Conservation (phyloP, 2,329 filamentous ascomycete genomes). For the Davidsoniella neocaledoniae region DNA sequence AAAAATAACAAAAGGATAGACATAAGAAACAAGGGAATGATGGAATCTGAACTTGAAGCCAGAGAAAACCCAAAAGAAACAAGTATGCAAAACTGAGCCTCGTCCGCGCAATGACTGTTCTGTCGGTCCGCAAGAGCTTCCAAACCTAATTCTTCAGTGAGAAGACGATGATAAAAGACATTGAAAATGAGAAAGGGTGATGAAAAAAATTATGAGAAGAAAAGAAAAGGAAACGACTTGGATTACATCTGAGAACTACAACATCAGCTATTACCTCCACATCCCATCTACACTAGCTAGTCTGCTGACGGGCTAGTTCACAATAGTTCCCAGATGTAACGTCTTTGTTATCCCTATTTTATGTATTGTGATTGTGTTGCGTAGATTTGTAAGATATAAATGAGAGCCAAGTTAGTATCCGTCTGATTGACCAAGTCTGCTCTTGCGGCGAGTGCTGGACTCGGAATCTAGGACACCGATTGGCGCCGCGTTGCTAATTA, state of each 20-base stretch:
- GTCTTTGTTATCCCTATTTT: no score
- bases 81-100: not conserved
- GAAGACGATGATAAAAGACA: conserved; percentile 1
- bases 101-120: no score
- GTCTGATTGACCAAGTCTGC: no score
- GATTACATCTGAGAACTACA: no score
- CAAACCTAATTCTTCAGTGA: not conserved
- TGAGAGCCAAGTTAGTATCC: no score
- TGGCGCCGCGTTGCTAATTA: conserved; percentile 23
- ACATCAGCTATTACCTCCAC: no score
- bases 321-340: no score
- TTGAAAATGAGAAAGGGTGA: not conserved
- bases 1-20: not conserved
- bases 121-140: no score
- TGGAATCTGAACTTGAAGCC: not conserved
- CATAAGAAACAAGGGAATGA: not conserved
- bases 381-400: no score
- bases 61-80: conserved; percentile 1
- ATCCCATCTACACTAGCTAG: no score
- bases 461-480: conserved; percentile 13
- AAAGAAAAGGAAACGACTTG: not conserved
- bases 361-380: no score
- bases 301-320: no score
- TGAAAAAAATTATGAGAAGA: not conserved
- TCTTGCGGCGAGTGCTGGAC: not conserved